Evolutionary conservation across 345 rosid genomes (phyloP).

Genomic region (Melaleuca quinquenervia): DNA sequence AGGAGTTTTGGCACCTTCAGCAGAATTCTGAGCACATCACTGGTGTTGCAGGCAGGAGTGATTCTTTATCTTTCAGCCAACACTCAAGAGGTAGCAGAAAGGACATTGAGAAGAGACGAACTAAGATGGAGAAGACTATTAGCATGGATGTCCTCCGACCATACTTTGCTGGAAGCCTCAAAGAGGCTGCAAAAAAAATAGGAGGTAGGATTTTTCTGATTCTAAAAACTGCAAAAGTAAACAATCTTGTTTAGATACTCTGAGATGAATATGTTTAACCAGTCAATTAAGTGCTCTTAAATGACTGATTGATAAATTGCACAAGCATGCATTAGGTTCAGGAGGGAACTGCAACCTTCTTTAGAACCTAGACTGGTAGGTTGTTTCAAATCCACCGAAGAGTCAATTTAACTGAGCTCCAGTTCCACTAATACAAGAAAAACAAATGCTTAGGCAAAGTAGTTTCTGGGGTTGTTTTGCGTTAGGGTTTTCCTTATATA

Average conservation of each 20-base stretch:
- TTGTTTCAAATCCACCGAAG: background rate
- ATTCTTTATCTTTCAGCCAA: background rate
- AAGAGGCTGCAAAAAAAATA: conserved; percentile 29
- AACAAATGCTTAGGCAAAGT: background rate
- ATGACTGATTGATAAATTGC: background rate
- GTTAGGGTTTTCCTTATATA: background rate
- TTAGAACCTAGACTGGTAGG: background rate
- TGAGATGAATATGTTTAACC: background rate
- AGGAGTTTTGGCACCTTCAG: conserved; percentile 12
- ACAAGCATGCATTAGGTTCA: background rate
- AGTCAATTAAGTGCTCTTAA: background rate
- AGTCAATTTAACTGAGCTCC: background rate
- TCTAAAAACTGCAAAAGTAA: background rate
- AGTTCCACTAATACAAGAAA: background rate
- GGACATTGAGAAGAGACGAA: conserved; percentile 9
- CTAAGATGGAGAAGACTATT: conserved; percentile 21
- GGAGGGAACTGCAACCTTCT: background rate
- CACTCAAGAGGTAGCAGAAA: conserved; percentile 3
- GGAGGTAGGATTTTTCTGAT: conserved; percentile 14
- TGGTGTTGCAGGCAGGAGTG: conserved; percentile 9
- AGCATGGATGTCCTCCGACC: conserved; percentile 25
- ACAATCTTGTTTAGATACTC: background rate
- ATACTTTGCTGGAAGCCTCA: conserved; percentile 34
- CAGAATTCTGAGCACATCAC: conserved; percentile 19
- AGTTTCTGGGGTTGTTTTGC: background rate